Evolutionary conservation across 495 filamentous ascomycete species (phyloP).

Genomic region (Penicillium soppii): DNA sequence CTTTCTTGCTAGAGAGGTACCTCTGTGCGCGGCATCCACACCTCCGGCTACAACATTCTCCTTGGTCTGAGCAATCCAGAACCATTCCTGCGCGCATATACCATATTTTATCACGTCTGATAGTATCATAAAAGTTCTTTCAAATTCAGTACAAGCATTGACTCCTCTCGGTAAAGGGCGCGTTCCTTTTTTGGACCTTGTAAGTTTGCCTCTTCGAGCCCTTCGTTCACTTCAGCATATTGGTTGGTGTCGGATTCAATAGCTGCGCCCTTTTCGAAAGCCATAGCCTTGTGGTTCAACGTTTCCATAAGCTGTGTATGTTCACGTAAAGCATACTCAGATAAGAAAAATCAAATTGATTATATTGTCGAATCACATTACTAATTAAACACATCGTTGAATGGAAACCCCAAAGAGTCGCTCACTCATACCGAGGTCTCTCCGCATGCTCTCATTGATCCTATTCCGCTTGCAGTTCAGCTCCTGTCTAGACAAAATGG

Average conservation of each 20-base stretch:
- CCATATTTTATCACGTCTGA: no score
- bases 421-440: background rate
- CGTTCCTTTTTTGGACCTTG: background rate
- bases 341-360: background rate
- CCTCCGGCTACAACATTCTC: no score
- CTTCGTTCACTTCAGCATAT: no score
- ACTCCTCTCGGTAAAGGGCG: background rate
- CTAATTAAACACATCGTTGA: no score
- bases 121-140: no score
- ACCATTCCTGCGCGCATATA: no score
- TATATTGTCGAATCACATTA: no score
- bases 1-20: no score
- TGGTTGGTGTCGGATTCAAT: background rate
- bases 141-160: no score
- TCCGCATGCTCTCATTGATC: background rate
- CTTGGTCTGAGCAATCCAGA: no score
- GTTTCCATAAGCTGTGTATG: background rate
- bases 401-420: background rate
- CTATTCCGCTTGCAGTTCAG: background rate
- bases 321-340: background rate
- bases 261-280: background rate
- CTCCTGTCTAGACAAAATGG: background rate
- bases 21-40: no score
- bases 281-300: background rate
- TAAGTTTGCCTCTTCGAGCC: background rate